These are phyloP conservation scores for Mycena amicta DNA, from an alignment of 768 basidiomycete species.

Conservation along the genomic window DNA sequence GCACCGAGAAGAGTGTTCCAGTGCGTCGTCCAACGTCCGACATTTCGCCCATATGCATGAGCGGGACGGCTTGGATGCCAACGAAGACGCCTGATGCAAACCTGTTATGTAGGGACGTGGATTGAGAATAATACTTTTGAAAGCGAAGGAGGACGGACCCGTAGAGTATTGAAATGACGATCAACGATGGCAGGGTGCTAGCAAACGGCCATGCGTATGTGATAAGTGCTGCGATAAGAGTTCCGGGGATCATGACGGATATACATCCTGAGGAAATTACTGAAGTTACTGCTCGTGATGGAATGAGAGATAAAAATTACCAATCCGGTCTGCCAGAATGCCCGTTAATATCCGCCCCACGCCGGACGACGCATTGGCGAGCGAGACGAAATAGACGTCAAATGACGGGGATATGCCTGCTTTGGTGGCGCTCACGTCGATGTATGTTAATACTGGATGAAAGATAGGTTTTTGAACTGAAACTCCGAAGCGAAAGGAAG, in stretches of 20 bases:
- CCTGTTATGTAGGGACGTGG: too few species aligned
- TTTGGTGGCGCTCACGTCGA: conserved; percentile 56
- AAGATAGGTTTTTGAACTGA: background rate
- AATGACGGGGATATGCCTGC: conserved; percentile 53
- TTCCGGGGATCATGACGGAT: conserved; percentile 71
- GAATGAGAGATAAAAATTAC: conserved; percentile 31
- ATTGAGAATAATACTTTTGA: conserved; percentile 1
- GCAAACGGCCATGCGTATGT: conserved; percentile 77
- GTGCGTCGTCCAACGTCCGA: conserved; percentile 65
- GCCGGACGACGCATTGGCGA: conserved; percentile 67
- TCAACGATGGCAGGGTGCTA: conserved; percentile 41
- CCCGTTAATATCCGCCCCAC: conserved; percentile 64
- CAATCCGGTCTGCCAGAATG: conserved; percentile 54
- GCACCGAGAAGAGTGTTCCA: conserved; percentile 65
- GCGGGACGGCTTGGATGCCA: conserved; percentile 56
- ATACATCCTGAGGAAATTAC: conserved; percentile 63
- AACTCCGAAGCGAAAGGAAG: background rate
- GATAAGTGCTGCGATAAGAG: conserved; percentile 52
- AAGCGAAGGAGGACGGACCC: conserved; percentile 50
- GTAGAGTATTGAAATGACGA: conserved; percentile 61
- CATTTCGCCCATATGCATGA: conserved; percentile 61
- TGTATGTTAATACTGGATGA: conserved; percentile 63
- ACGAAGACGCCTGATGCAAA: conserved; percentile 66
- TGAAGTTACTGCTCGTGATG: background rate
- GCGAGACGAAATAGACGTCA: conserved; percentile 65